phyloP scores from a whole-genome alignment of 1,284 basidiomycete genomes.

The Fomitopsis schrenkii region DNA sequence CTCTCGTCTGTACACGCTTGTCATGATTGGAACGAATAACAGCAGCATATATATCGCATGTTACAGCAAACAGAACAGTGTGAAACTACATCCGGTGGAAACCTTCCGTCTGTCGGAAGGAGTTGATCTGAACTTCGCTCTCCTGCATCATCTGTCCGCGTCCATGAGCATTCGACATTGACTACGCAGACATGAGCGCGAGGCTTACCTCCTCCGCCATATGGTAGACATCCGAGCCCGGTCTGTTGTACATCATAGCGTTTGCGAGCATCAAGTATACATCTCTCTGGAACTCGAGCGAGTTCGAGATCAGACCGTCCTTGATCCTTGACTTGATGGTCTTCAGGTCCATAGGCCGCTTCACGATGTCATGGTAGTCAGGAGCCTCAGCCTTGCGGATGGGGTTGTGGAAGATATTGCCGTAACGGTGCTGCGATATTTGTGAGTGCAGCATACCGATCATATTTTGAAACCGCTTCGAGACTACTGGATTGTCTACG shows the following conservation, averaged over 20 bases:
- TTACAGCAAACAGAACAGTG: not conserved
- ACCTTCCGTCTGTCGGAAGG: constrained; percentile 75
- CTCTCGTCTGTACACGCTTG: not conserved
- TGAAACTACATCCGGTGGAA: constrained; percentile 32
- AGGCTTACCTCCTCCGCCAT: constrained; percentile 84
- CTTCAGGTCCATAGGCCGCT: constrained; percentile 89
- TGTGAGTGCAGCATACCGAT: constrained; percentile 77
- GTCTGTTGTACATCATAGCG: constrained; percentile 92
- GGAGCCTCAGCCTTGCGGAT: constrained; percentile 86
- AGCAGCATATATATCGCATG: not conserved
- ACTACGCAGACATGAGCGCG: not conserved
- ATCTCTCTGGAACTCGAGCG: constrained; percentile 85
- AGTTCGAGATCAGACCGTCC: constrained; percentile 76
- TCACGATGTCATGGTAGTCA: constrained; percentile 88
- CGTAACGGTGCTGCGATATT: constrained; percentile 81
- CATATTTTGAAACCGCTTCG: constrained; percentile 77
- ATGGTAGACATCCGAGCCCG: constrained; percentile 75
- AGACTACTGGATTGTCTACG: constrained; percentile 46
- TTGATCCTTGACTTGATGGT: constrained; percentile 81
- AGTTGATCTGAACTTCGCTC: constrained; percentile 72
- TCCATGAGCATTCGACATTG: not conserved
- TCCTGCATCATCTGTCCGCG: constrained; percentile 75
- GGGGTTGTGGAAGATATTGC: constrained; percentile 87
- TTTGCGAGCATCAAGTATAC: constrained; percentile 93
- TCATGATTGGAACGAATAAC: not conserved